phyloP scores from a whole-genome alignment of 2,329 filamentous ascomycete species.

The Ophiocordyceps camponoti-leonardi region DNA sequence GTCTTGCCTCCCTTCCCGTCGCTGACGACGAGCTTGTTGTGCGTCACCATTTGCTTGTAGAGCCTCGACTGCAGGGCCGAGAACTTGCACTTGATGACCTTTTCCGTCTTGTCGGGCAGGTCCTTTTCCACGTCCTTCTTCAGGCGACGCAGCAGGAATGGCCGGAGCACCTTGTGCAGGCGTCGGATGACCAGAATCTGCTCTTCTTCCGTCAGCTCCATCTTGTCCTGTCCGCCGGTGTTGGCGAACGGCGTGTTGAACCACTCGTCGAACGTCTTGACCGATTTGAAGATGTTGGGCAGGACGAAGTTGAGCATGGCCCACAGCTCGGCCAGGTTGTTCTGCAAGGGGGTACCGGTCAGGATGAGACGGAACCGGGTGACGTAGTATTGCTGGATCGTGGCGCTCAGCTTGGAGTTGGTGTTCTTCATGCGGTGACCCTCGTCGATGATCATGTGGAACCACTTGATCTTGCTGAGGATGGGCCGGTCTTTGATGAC shows the following conservation, averaged over 20 bases:
- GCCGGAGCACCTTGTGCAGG: constrained; percentile 91
- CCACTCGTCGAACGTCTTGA: constrained; percentile 98
- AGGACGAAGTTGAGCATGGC: constrained; percentile 96
- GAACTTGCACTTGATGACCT: constrained; percentile 98
- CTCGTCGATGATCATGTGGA: constrained; percentile 99
- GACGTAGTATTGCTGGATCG: constrained; percentile 86
- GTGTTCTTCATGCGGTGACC: constrained; percentile 99
- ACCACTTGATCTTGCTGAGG: constrained; percentile 97
- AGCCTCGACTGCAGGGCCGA: constrained; percentile 84
- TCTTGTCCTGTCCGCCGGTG: constrained; percentile 93
- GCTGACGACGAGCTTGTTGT: constrained; percentile 87
- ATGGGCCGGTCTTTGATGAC: constrained; percentile 97
- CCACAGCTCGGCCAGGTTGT: constrained; percentile 93
- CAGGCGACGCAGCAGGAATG: constrained; percentile 91
- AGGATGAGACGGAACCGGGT: constrained; percentile 93
- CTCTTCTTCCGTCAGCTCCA: constrained; percentile 99
- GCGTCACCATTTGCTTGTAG: constrained; percentile 93
- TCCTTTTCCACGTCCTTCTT: constrained; percentile 99
- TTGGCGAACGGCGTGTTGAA: constrained; percentile 99
- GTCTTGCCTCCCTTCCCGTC: constrained; percentile 94
- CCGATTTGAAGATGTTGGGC: constrained; percentile 97
- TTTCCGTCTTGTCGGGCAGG: constrained; percentile 94
- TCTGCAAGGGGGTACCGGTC: constrained; percentile 92
- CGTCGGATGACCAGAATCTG: constrained; percentile 95
- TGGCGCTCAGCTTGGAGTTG: constrained; percentile 87